Evolutionary conservation across 2,329 filamentous ascomycete genomes (phyloP).

Genomic region (Didymella segeticola): DNA sequence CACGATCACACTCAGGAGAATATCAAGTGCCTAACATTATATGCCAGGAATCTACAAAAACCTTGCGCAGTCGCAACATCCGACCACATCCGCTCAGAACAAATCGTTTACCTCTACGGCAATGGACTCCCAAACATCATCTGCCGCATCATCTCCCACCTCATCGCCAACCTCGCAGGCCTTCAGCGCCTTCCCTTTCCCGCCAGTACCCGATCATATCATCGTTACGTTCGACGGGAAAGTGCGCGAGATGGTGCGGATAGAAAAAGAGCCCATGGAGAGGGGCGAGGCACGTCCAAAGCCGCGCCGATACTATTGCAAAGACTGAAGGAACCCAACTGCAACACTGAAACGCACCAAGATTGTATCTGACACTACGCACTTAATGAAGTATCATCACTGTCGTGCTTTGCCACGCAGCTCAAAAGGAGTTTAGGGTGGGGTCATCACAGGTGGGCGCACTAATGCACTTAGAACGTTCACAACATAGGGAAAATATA

Average conservation of each 20-base stretch:
- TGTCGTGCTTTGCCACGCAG: constrained; percentile 6
- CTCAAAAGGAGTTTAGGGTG: constrained; percentile 9
- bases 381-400: constrained; percentile 1
- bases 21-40: not conserved
- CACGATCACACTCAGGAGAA: too few species aligned
- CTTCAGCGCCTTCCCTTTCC: constrained; percentile 11
- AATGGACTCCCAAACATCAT: constrained; percentile 11
- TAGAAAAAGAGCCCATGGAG: constrained; percentile 21
- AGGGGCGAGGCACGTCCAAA: constrained; percentile 4
- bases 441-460: not conserved
- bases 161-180: constrained; percentile 13
- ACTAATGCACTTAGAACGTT: constrained; percentile 1
- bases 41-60: not conserved
- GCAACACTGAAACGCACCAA: not conserved
- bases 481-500: not conserved
- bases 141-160: constrained; percentile 11
- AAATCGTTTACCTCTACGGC: not conserved
- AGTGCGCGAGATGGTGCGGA: constrained; percentile 34
- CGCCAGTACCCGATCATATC: constrained; percentile 34
- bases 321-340: not conserved
- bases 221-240: constrained; percentile 39
- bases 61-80: not conserved
- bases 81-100: not conserved
- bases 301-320: constrained; percentile 11
- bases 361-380: not conserved